A percentile compares a stretch with the other conserved stretches of the same genome.
Conservation (phyloP, 495 filamentous ascomycete species). For the Parachaetomium inaequale region DNA sequence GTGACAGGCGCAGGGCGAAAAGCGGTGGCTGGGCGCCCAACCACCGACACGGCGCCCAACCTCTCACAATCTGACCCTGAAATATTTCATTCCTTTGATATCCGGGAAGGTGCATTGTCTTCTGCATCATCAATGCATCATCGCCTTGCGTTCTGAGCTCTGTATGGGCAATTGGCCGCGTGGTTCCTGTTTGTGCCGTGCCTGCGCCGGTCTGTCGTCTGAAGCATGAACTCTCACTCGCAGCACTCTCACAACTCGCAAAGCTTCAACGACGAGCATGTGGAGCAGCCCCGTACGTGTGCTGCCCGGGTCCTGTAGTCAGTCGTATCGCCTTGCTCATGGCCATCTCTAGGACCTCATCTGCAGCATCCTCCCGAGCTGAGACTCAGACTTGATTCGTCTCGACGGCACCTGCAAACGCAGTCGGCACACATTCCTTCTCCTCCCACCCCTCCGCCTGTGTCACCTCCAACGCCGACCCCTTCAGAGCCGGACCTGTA, state of each 20-base stretch:
- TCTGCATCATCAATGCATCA: conserved; percentile 19
- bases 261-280: conserved; percentile 26
- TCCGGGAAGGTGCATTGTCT: conserved; percentile 24
- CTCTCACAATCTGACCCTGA: conserved; percentile 9
- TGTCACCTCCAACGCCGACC: conserved; percentile 33
- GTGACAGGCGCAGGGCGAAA: not conserved
- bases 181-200: conserved; percentile 6
- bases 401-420: conserved; percentile 16
- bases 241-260: not conserved
- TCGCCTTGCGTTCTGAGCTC: conserved; percentile 17
- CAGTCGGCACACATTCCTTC: conserved; percentile 16
- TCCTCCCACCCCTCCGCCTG: conserved; percentile 31
- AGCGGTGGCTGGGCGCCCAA: conserved; percentile 19
- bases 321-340: not conserved
- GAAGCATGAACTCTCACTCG: conserved; percentile 27
- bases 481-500: conserved; percentile 37
- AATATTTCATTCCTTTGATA: conserved; percentile 24
- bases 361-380: conserved; percentile 17
- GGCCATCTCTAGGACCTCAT: not conserved
- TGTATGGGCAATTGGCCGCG: conserved; percentile 19
- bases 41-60: conserved; percentile 19
- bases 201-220: not conserved
- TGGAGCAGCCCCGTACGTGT: conserved; percentile 17
- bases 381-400: conserved; percentile 12
- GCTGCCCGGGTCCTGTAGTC: not conserved